Evolutionary conservation across 805 yeast genomes (phyloP).

Genomic region (Cyberlindnera misumaiensis): DNA sequence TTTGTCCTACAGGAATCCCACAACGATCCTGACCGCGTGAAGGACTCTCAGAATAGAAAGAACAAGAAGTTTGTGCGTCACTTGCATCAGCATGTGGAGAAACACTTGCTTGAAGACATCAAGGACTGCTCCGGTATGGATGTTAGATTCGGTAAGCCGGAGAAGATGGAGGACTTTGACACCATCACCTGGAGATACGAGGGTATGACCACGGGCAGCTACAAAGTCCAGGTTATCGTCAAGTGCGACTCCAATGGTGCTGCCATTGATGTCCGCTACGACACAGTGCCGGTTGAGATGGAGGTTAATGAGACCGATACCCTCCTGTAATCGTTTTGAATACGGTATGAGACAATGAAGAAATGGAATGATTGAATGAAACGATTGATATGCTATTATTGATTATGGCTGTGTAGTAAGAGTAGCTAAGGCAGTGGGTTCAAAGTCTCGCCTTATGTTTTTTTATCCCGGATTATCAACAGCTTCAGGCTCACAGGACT

Average conservation of each 20-base stretch:
- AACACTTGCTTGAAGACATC: conserved; percentile 64
- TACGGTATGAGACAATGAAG: no score
- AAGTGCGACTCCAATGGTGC: conserved; percentile 64
- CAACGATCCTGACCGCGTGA: conserved; percentile 62
- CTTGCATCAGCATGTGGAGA: conserved; percentile 67
- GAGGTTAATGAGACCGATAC: neutral
- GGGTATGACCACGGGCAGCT: conserved; percentile 50
- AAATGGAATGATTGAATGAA: no score
- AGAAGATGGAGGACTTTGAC: conserved; percentile 39
- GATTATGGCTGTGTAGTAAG: no score
- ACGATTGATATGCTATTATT: no score
- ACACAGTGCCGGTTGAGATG: conserved; percentile 31
- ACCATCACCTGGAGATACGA: conserved; percentile 56
- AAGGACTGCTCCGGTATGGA: conserved; percentile 50
- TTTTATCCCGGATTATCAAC: no score
- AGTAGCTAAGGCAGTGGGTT: no score
- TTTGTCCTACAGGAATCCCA: conserved; percentile 61
- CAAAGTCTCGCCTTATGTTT: no score
- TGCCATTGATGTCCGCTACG: conserved; percentile 57
- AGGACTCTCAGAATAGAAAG: conserved; percentile 65
- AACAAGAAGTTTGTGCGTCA: conserved; percentile 67
- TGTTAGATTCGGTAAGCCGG: conserved; percentile 44
- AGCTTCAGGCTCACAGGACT: no score
- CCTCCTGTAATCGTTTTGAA: no score
- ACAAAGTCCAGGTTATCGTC: conserved; percentile 58